Evolutionary conservation across 169 alveolate species (phyloP), one percentile per base, ranked within the genome.

Genomic region (Ophryocystis elektroscirrha): DNA sequence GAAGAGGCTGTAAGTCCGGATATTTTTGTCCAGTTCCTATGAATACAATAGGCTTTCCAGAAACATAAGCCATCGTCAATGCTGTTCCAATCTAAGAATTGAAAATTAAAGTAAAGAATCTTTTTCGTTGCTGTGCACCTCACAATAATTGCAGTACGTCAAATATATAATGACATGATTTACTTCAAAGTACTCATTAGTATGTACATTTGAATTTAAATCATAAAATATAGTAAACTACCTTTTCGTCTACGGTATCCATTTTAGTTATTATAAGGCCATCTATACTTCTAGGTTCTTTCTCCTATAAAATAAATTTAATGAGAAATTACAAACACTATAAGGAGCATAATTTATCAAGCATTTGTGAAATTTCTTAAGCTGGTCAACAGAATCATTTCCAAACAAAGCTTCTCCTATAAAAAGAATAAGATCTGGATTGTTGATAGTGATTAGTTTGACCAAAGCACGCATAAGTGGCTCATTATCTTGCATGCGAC

Each of bases 361-460:
- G 20, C 92, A 81, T 48, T 83, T 78, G 69, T 95, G 89, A 71
- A 95, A 95, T 68, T 86, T 89, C 51, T 81, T 74, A 24, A 91
- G 68, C 71, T 95, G 96, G 71, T 95, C 97, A 4, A 91, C 95
- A 9, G 96, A 97, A 67, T 95, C 98, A 65, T 95, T 92, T 19
- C 99, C 98, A 18, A 90, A 97, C 23, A 95, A 80, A 22, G 99
- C 99, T 63, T 95, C 99, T n/a, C 99, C 99, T 18, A 92, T 97
- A 59, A 95, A 92, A 22, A 92, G 64, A 26, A 91, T 87, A 28
- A 87, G 70, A 76, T 92, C 94, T 27, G 99, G 99, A 56, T 75
- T 81, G 71, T 89, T 91, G 20, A 85, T 68, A 32, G 86, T 83
- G 3, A 91, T 93, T 38, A 95, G 73, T 67, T 89, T 91, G 23